Evolutionary conservation across 2,329 filamentous ascomycete species (phyloP), one percentile per base, ranked within the genome.

Genomic region (Phialemonium atrogriseum): DNA sequence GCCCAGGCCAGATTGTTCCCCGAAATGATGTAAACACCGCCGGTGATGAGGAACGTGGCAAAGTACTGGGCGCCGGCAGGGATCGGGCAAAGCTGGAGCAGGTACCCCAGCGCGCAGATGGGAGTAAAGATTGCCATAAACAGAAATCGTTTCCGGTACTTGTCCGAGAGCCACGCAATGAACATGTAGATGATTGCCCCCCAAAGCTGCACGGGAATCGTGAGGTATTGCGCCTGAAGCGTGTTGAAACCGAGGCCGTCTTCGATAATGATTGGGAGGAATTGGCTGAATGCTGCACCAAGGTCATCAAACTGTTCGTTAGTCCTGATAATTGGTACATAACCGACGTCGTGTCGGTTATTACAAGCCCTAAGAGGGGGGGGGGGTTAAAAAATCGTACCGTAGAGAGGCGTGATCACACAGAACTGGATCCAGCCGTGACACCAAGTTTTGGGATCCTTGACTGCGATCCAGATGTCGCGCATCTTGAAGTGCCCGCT

Each of bases 261-360:
- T 24, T 60, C 55, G 28, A 76, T 55, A 40, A 77, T 75, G 2
- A 64, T 64, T 3, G 73, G 73, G 4, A 74, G 51, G 45, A 76
- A 76, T 8, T 68, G 74, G 40, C 61, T 66, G 48, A 75, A 73
- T n/a, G 69, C 70, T 71, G 74, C 1, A 70, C 54, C 25, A 69
- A 49, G 16, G 68, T 65, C n/a, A n/a, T n/a, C n/a, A n/a, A n/a
- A n/a, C n/a, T n/a, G n/a, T n/a, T n/a, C n/a, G n/a, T n/a, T n/a
- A n/a, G 35, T 70, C 64, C 35, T 66, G 60, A 70, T 45, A 73
- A 70, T 27, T 70, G 66, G 12, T 23, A n/a, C 21, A 9, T 23
- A 9, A n/a, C 9, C 9, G 21, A 23, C 21, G n/a, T 24, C 11
- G 6, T n/a, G 23, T 14, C 15, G 28, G n/a, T 30, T n/a, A n/a